Base-by-base conservation (phyloP, 768 basidiomycete species). In the Psilocybe sp. region DNA sequence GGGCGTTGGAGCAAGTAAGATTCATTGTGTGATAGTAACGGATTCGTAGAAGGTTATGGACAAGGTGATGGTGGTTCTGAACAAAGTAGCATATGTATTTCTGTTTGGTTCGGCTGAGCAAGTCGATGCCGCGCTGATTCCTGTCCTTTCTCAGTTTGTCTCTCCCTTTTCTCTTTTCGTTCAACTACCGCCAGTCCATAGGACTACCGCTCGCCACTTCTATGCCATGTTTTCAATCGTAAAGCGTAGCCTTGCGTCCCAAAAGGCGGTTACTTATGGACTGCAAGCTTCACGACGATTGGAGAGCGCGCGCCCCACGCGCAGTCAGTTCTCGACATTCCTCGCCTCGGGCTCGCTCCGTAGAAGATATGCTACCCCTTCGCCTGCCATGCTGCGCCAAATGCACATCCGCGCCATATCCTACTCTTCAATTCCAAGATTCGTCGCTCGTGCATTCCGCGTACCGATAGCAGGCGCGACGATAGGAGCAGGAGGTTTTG, bases 381-480 rank as follows among this genome's bases (percentile, higher is more conserved):
- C 70, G 0, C 67, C 72, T 4, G 64, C 73, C 33, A 61, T 69
- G 32, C 64, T 87, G 31, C 80, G 89, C n/a, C 79, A 81, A 59
- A 70, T 89, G 48, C 87, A 90, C 60, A 75, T 79, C 37, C 83
- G 91, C 34, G 81, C 86, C 9, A 74, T 92, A 23, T 95, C 92
- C 6, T 96, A 96, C 65, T 77, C 85, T 4, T 87, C 92, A 9
- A 87, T 97, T 53, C 94, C 94, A n/a, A 76, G 84, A 55, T 89
- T 96, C 56, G 81, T 96, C 40, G 84, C 87, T 0, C 79, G 92
- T 40, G 93, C 93, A 0, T 93, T 97, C 61, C 77, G 88, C 44
- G 84, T 97, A 1, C 94, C 94, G 20, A 78, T 92, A 51, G 93
- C 92, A 13, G 92, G 89, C 5, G 88, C 85, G 33, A 92, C 92